Evolutionary conservation across 179 eudicot species (phyloP).

Genomic region (Vitellaria paradoxa): DNA sequence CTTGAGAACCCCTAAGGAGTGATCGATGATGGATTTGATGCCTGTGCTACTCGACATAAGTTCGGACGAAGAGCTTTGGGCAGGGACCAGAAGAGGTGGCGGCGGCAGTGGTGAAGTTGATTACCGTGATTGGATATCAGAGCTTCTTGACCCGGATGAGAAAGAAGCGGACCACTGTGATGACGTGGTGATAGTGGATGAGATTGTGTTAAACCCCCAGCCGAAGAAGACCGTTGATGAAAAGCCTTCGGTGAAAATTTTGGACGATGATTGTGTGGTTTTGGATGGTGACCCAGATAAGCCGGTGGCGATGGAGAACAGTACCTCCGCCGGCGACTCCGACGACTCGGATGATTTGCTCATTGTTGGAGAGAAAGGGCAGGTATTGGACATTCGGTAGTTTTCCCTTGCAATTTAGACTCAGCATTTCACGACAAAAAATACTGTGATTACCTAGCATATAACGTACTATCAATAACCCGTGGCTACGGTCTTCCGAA

Average conservation of each 20-base stretch:
- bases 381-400: constrained; percentile 39
- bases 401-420: neutral
- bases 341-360: constrained; percentile 59
- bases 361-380: constrained; percentile 72
- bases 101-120: constrained; percentile 6
- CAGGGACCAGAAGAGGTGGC: constrained; percentile 19
- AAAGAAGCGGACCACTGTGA: constrained; percentile 42
- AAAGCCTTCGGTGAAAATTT: neutral
- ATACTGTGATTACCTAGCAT: too few relatives aligned
- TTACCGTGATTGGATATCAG: constrained; percentile 42
- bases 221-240: neutral
- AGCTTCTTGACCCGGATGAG: constrained; percentile 26
- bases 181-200: constrained; percentile 56
- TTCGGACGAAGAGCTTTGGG: constrained; percentile 24
- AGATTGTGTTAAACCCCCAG: constrained; percentile 37
- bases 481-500: too few relatives aligned
- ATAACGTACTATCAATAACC: too few relatives aligned
- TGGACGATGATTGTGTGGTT: constrained; percentile 77
- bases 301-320: constrained; percentile 19
- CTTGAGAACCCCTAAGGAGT: constrained; percentile 1
- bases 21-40: constrained; percentile 25
- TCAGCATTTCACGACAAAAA: neutral
- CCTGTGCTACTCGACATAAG: constrained; percentile 36
- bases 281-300: constrained; percentile 84
- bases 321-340: neutral